These are phyloP conservation scores for Epichloe sp. DNA, from an alignment of 2,329 filamentous ascomycete species.

Conservation along the genomic window DNA sequence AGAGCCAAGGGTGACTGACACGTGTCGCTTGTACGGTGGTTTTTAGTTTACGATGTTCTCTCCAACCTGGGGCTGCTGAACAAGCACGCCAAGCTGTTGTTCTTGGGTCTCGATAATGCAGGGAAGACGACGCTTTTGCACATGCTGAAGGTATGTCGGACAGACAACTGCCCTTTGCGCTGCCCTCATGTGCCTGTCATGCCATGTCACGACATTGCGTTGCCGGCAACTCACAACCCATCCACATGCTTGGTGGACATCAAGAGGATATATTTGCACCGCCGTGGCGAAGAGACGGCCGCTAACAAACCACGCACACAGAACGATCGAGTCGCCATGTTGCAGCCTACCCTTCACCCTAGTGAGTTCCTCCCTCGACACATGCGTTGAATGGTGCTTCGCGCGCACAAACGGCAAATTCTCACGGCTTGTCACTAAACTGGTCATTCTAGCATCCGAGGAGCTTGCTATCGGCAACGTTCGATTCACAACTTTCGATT, in stretches of 20 bases:
- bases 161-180: neutral
- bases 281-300: conserved; percentile 1
- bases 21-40: conserved; percentile 9
- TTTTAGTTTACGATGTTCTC: conserved; percentile 69
- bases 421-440: conserved; percentile 4
- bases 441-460: conserved; percentile 54
- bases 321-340: conserved; percentile 87
- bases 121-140: conserved; percentile 90
- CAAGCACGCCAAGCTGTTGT: conserved; percentile 92
- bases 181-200: neutral
- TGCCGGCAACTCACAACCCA: neutral
- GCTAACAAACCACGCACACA: conserved; percentile 23
- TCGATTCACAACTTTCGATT: conserved; percentile 87
- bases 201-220: neutral
- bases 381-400: neutral
- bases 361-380: conserved; percentile 44
- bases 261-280: neutral
- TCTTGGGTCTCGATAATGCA: conserved; percentile 86
- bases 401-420: neutral
- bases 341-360: conserved; percentile 82
- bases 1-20: conserved; percentile 17
- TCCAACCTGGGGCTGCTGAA: conserved; percentile 79
- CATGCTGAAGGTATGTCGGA: conserved; percentile 70
- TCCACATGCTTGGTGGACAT: neutral
- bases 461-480: conserved; percentile 88